Evolutionary conservation across 192 early-diverging fungal species (phyloP).

Genomic region (Podila clonocystis): DNA sequence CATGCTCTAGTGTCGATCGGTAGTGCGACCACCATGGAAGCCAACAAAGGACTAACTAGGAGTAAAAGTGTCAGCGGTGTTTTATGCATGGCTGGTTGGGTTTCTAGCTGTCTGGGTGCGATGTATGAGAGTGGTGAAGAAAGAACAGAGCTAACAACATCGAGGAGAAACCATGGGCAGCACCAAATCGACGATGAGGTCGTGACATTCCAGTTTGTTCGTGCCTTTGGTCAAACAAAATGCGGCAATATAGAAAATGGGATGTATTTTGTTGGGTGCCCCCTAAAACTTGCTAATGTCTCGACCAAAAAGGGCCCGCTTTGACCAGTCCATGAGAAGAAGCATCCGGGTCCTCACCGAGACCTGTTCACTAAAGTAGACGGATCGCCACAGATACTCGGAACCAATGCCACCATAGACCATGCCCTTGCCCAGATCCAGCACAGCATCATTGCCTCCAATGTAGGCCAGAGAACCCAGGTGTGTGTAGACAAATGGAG

Average conservation of each 20-base stretch:
- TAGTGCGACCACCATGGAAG: neutral
- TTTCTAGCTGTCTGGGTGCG: neutral
- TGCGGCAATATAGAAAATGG: neutral
- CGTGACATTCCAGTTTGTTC: neutral
- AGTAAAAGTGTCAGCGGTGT: neutral
- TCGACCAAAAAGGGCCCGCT: conserved; percentile 57
- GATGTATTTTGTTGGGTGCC: neutral
- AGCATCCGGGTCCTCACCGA: conserved; percentile 50
- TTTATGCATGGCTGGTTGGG: neutral
- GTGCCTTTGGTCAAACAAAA: neutral
- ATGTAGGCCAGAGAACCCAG: conserved; percentile 77
- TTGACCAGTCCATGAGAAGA: conserved; percentile 55
- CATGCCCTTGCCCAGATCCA: conserved; percentile 58
- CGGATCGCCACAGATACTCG: conserved; percentile 66
- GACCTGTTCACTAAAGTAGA: conserved; percentile 68
- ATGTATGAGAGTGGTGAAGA: neutral
- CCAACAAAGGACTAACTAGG: neutral
- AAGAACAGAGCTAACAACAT: neutral
- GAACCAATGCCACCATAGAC: conserved; percentile 63
- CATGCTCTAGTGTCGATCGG: neutral
- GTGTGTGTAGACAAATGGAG: conserved; percentile 72
- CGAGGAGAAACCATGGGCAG: neutral
- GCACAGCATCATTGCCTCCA: conserved; percentile 66
- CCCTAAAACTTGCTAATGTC: conserved; percentile 57
- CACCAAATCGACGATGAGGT: too few relatives aligned